These are phyloP conservation scores for Mycotypha africana DNA, from an alignment of 371 early-diverging fungal genomes.

Conservation along the genomic window DNA sequence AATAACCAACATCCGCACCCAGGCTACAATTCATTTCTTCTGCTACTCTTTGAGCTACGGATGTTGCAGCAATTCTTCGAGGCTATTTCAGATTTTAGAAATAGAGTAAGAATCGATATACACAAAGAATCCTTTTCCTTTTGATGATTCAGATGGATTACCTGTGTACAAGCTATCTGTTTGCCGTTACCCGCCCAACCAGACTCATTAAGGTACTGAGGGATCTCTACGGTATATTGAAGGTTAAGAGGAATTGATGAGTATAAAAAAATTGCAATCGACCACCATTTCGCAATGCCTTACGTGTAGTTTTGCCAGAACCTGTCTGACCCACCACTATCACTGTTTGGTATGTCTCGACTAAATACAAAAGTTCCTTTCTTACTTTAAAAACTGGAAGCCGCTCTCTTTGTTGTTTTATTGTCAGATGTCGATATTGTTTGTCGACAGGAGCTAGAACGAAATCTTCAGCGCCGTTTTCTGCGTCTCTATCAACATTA, in stretches of 20 bases:
- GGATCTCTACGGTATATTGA: constrained; percentile 50
- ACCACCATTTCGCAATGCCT: too few relatives aligned
- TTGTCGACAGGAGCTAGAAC: constrained; percentile 41
- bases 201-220: constrained; percentile 74
- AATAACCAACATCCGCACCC: constrained; percentile 60
- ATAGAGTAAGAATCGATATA: not conserved
- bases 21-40: constrained; percentile 82
- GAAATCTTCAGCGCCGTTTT: constrained; percentile 49
- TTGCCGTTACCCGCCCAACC: constrained; percentile 57
- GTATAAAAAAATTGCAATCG: not conserved
- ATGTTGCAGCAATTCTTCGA: constrained; percentile 94
- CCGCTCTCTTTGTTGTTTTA: constrained; percentile 52
- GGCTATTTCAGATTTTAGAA: constrained; percentile 66
- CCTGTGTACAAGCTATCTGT: constrained; percentile 76
- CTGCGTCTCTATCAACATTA: constrained; percentile 53
- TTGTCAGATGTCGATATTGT: constrained; percentile 37
- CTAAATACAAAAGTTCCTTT: constrained; percentile 46
- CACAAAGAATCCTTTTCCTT: not conserved
- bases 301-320: constrained; percentile 79
- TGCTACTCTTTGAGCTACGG: constrained; percentile 94
- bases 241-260: not conserved
- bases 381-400: constrained; percentile 59
- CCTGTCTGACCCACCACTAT: constrained; percentile 60
- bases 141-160: constrained; percentile 10
- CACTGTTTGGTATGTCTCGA: constrained; percentile 64